These are phyloP conservation scores for Penicillium sp. DNA, from an alignment of 2,329 filamentous ascomycete genomes.

Conservation along the genomic window DNA sequence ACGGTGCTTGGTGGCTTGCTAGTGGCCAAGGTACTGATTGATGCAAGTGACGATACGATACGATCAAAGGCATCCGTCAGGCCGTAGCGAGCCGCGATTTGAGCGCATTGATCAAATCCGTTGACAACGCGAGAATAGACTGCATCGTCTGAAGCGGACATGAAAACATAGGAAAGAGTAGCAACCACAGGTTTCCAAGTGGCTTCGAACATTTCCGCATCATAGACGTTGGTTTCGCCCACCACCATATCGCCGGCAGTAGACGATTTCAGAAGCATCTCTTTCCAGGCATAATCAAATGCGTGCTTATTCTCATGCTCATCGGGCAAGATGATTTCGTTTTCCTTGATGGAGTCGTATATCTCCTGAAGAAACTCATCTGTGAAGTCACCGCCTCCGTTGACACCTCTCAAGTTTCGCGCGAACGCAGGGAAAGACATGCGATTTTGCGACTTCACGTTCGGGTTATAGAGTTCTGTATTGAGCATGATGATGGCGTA, in stretches of 20 bases:
- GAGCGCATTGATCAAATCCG: conserved; percentile 93
- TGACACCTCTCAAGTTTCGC: conserved; percentile 85
- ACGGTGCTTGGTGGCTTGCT: conserved; percentile 74
- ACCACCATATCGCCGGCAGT: conserved; percentile 69
- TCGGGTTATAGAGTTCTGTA: conserved; percentile 94
- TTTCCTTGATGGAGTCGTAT: conserved; percentile 83
- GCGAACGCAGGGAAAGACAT: conserved; percentile 84
- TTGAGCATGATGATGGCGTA: conserved; percentile 98
- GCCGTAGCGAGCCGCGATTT: conserved; percentile 81
- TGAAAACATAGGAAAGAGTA: conserved; percentile 95
- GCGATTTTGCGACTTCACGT: conserved; percentile 69
- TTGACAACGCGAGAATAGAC: conserved; percentile 92
- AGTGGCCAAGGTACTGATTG: conserved; percentile 83
- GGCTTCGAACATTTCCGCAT: conserved; percentile 94
- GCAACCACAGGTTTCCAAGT: conserved; percentile 95
- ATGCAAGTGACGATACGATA: conserved; percentile 83
- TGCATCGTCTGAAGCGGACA: conserved; percentile 94
- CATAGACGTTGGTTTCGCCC: conserved; percentile 90
- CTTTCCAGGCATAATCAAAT: conserved; percentile 97
- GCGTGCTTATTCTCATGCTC: conserved; percentile 96
- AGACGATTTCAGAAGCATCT: conserved; percentile 80
- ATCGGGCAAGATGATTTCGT: conserved; percentile 94
- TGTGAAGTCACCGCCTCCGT: conserved; percentile 79
- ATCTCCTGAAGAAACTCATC: conserved; percentile 80
- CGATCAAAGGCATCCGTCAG: conserved; percentile 86